Percentiles rank a stretch among this genome's conserved stretches.
These are phyloP conservation scores for Vishniacozyma victoriae DNA, from an alignment of 768 basidiomycete species.

Conservation along the genomic window DNA sequence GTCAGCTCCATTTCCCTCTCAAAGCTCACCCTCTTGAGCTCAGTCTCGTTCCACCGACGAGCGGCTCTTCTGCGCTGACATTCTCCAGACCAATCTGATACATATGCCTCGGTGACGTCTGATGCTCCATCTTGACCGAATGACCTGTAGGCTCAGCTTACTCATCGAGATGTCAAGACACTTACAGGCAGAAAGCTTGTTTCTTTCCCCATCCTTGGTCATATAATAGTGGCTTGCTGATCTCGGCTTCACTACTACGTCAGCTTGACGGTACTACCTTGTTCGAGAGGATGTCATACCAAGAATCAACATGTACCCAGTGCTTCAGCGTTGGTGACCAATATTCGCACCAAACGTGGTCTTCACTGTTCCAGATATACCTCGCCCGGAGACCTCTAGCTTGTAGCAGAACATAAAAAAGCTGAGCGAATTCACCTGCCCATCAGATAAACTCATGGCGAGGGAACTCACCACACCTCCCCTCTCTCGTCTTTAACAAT, in stretches of 20 bases:
- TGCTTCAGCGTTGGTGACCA: constrained; percentile 39
- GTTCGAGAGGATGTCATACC: constrained; percentile 17
- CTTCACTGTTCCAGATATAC: constrained; percentile 48
- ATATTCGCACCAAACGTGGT: constrained; percentile 51
- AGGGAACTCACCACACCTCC: constrained; percentile 38
- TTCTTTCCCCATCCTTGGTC: constrained; percentile 50
- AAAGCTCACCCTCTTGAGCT: constrained; percentile 25
- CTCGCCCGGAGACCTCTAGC: constrained; percentile 45
- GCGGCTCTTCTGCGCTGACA: constrained; percentile 18
- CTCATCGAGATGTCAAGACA: background rate
- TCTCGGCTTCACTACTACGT: constrained; percentile 41
- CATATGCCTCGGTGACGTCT: constrained; percentile 40
- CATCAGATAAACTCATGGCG: constrained; percentile 16
- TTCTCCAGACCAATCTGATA: constrained; percentile 27
- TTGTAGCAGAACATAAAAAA: constrained; percentile 48
- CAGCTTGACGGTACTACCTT: background rate
- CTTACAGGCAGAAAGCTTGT: constrained; percentile 47
- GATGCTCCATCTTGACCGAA: constrained; percentile 30
- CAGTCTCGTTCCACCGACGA: constrained; percentile 27
- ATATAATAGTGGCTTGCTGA: constrained; percentile 48
- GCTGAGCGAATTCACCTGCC: constrained; percentile 49
- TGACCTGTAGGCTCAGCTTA: constrained; percentile 14
- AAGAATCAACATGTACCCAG: constrained; percentile 51
- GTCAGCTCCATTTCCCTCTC: background rate
- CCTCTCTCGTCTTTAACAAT: constrained; percentile 44